Percentiles rank a stretch among this genome's conserved stretches.
Conservation (phyloP, 768 basidiomycete genomes). For the Artomyces pyxidatus region DNA sequence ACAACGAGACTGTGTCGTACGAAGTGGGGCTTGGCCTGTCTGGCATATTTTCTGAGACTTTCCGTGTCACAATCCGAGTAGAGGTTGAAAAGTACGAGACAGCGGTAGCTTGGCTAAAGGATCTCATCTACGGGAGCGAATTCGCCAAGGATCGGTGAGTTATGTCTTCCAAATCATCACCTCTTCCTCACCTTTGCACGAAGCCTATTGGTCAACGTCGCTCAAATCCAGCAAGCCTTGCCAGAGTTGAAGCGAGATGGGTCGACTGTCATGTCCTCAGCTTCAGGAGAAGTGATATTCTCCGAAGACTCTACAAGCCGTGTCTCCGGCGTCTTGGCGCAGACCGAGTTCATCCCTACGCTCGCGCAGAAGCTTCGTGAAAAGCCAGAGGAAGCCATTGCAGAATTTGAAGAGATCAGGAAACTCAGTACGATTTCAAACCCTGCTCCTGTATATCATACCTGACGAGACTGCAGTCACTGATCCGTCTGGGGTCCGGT, state of each 20-base stretch:
- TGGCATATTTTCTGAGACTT: constrained; percentile 61
- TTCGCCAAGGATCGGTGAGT: constrained; percentile 73
- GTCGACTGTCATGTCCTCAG: constrained; percentile 63
- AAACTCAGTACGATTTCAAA: constrained; percentile 56
- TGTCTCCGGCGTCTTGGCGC: constrained; percentile 58
- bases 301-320: constrained; percentile 63
- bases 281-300: constrained; percentile 60
- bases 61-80: constrained; percentile 78
- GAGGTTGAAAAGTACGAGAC: constrained; percentile 71
- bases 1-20: constrained; percentile 87
- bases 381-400: constrained; percentile 61
- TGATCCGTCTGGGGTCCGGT: constrained; percentile 73
- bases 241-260: constrained; percentile 92
- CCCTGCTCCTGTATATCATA: constrained; percentile 1
- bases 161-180: not conserved
- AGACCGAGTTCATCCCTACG: constrained; percentile 73
- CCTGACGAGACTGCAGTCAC: constrained; percentile 47
- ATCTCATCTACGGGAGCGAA: constrained; percentile 65
- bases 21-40: constrained; percentile 57
- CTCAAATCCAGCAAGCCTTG: constrained; percentile 84
- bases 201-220: constrained; percentile 76
- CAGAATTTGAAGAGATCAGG: constrained; percentile 70
- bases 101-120: constrained; percentile 80
- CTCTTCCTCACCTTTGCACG: not conserved
- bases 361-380: constrained; percentile 66